A percentile compares a stretch with the other conserved stretches of the same genome.
Evolutionary conservation across 352 stramenopile genomes (phyloP).

Genomic region (Blastocystis sp.): DNA sequence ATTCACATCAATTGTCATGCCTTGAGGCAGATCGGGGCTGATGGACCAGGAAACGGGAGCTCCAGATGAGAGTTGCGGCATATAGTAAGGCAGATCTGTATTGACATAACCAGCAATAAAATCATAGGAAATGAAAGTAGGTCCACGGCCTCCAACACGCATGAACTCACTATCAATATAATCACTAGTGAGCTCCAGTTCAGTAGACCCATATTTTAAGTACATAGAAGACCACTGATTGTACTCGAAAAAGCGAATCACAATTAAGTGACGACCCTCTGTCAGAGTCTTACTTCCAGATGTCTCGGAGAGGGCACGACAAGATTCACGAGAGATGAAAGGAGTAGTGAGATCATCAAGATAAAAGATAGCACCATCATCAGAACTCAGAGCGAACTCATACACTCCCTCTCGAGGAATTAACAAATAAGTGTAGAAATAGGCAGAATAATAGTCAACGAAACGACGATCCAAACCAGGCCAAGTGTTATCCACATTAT

Average conservation of each 20-base stretch:
- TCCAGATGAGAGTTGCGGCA: slow-evolving; percentile 26
- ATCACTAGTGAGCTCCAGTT: neutral
- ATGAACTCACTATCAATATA: neutral
- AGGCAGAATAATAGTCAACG: slow-evolving; percentile 62
- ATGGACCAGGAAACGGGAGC: slow-evolving; percentile 5
- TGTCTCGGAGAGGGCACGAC: neutral
- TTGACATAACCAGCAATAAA: slow-evolving; percentile 45
- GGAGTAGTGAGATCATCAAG: slow-evolving; percentile 37
- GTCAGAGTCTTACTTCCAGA: neutral
- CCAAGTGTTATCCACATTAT: slow-evolving; percentile 61
- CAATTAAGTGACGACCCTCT: slow-evolving; percentile 26
- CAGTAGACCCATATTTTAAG: slow-evolving; percentile 12
- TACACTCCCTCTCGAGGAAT: neutral
- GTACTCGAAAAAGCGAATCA: slow-evolving; percentile 61
- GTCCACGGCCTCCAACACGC: slow-evolving; percentile 61
- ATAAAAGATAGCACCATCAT: slow-evolving; percentile 57
- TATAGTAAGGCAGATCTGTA: slow-evolving; percentile 17
- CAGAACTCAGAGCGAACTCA: slow-evolving; percentile 52
- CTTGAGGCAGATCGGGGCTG: neutral
- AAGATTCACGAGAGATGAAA: slow-evolving; percentile 42
- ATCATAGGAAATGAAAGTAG: slow-evolving; percentile 54
- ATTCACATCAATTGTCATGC: slow-evolving; percentile 42
- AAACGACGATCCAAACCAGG: slow-evolving; percentile 65
- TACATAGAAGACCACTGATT: slow-evolving; percentile 52
- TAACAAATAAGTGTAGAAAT: slow-evolving; percentile 54